These are phyloP conservation scores for Trichoderma orchidacearum DNA, from an alignment of 495 filamentous ascomycete species.

Conservation along the genomic window DNA sequence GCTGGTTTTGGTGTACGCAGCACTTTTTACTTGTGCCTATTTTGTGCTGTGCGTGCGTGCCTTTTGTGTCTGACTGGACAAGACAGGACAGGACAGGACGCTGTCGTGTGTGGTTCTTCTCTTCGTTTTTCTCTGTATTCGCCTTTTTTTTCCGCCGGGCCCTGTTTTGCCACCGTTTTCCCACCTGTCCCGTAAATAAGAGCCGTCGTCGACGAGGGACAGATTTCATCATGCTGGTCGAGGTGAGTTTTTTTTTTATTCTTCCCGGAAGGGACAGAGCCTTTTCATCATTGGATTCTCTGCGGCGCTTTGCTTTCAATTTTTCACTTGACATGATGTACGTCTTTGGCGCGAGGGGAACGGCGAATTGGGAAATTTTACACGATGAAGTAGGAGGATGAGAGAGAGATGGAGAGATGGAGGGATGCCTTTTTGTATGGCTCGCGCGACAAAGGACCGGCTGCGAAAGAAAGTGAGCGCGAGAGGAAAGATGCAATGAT, in stretches of 20 bases:
- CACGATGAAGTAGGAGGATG: too few species aligned
- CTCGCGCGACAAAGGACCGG: neutral
- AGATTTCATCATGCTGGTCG: constrained; percentile 8
- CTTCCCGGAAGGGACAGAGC: too few species aligned
- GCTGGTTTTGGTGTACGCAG: neutral
- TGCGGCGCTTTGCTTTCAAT: neutral
- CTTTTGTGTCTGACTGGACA: neutral
- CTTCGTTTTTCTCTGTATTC: neutral
- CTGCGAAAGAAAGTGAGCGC: neutral
- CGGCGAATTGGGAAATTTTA: too few species aligned
- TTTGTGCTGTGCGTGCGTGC: neutral
- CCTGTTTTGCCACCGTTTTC: neutral
- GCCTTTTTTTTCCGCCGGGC: neutral
- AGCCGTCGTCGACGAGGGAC: neutral
- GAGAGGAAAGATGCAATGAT: too few species aligned
- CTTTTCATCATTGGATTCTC: neutral
- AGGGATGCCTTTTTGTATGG: too few species aligned
- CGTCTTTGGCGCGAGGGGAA: too few species aligned
- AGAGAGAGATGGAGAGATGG: too few species aligned
- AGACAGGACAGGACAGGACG: neutral
- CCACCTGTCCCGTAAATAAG: neutral
- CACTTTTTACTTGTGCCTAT: neutral
- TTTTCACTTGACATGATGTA: too few species aligned
- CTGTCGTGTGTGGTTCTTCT: too few species aligned
- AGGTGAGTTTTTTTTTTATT: constrained; percentile 7